Conservation (phyloP, 2,329 filamentous ascomycete genomes). For the Xylaria sp. region DNA sequence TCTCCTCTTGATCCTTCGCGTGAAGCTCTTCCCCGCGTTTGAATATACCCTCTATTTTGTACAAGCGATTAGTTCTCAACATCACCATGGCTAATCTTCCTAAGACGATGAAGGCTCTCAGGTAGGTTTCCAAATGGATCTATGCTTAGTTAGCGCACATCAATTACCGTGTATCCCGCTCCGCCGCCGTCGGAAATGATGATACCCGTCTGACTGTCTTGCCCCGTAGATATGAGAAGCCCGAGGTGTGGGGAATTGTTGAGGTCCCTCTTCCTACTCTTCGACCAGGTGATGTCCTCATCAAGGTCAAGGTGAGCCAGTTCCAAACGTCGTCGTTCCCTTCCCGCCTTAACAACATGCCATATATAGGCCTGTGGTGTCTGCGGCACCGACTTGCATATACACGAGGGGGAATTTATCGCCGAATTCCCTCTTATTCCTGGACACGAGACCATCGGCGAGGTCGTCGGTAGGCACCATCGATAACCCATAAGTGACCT, state of each 20-base stretch:
- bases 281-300: constrained; percentile 64
- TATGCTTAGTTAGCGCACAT: background rate
- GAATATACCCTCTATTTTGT: constrained; percentile 17
- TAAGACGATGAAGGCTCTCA: constrained; percentile 60
- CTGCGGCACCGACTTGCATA: constrained; percentile 54
- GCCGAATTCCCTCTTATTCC: constrained; percentile 69
- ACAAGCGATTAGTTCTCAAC: constrained; percentile 17
- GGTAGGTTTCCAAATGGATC: constrained; percentile 48
- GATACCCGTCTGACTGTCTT: constrained; percentile 6
- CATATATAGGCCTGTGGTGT: constrained; percentile 42
- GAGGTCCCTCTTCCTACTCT: constrained; percentile 66
- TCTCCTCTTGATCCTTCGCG: background rate
- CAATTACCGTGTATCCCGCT: constrained; percentile 4
- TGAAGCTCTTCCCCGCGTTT: background rate
- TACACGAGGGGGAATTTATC: constrained; percentile 72
- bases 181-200: background rate
- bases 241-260: constrained; percentile 64
- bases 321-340: background rate
- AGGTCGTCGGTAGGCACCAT: constrained; percentile 56
- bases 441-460: constrained; percentile 71
- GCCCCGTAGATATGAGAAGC: constrained; percentile 62
- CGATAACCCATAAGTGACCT: background rate
- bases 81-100: constrained; percentile 45
- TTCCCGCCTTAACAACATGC: constrained; percentile 24
- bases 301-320: constrained; percentile 66